Percentiles rank a stretch among this genome's conserved stretches.
These are phyloP conservation scores for Fragaria iinumae DNA, from an alignment of 306 rosid species.

Conservation along the genomic window DNA sequence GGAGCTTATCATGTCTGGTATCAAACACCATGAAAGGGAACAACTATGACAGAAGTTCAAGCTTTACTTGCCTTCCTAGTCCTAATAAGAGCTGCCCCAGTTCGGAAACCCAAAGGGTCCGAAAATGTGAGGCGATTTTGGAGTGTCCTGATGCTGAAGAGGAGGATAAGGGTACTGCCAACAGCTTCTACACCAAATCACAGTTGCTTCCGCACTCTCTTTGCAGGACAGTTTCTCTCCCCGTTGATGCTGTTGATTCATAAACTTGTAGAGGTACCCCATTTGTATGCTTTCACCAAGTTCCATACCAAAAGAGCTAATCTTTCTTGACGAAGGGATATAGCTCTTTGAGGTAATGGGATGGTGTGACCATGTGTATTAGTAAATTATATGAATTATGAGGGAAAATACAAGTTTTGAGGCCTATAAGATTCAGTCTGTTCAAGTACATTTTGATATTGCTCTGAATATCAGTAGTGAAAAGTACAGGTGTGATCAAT, in stretches of 20 bases:
- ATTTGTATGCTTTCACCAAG: constrained; percentile 48
- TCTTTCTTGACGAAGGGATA: constrained; percentile 17
- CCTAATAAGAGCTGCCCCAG: constrained; percentile 41
- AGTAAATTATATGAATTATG: neutral
- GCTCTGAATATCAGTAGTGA: neutral
- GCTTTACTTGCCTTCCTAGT: constrained; percentile 28
- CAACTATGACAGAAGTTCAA: constrained; percentile 19
- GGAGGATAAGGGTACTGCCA: constrained; percentile 26
- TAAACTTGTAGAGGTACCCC: constrained; percentile 31
- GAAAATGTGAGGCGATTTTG: constrained; percentile 37
- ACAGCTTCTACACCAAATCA: constrained; percentile 38
- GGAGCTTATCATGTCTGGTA: constrained; percentile 27
- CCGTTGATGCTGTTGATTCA: constrained; percentile 74
- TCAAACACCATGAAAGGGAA: constrained; percentile 28
- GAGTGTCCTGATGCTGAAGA: constrained; percentile 32
- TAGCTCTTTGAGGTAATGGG: neutral
- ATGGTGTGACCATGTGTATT: neutral
- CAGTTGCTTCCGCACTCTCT: constrained; percentile 49
- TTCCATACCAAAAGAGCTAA: constrained; percentile 14
- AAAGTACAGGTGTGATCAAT: neutral
- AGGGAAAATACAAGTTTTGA: constrained; percentile 17
- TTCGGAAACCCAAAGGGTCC: constrained; percentile 47
- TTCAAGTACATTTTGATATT: neutral
- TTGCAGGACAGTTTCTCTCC: constrained; percentile 73
- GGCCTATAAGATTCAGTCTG: constrained; percentile 6